These are phyloP conservation scores for Guillardia theta DNA, from an alignment of 78 protist species.

Conservation along the genomic window DNA sequence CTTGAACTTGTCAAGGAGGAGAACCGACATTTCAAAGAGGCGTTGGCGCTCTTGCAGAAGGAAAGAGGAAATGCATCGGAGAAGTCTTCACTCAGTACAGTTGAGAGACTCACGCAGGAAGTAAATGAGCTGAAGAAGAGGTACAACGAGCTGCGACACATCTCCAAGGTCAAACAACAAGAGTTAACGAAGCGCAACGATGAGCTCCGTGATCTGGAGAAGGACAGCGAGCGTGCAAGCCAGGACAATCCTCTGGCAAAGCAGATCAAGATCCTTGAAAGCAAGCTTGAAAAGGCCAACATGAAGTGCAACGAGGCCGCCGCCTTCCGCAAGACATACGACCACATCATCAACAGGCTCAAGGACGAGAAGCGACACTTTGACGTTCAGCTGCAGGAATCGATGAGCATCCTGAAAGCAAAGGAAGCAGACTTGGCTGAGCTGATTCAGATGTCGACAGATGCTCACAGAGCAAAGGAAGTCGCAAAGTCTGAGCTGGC, in stretches of 20 bases:
- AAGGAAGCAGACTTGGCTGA: constrained; percentile 48
- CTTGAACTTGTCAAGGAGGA: constrained; percentile 27
- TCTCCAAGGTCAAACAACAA: background rate
- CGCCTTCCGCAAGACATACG: constrained; percentile 71
- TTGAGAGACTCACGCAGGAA: constrained; percentile 5
- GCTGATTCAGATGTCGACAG: constrained; percentile 12
- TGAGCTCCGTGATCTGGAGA: constrained; percentile 36
- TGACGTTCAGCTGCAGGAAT: constrained; percentile 59
- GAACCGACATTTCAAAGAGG: constrained; percentile 42
- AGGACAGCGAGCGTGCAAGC: background rate
- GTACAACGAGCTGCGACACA: background rate
- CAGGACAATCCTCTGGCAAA: background rate
- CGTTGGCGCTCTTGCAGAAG: background rate
- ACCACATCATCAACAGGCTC: constrained; percentile 62
- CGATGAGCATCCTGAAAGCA: constrained; percentile 50
- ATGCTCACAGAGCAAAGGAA: constrained; percentile 38
- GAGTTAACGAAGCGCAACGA: constrained; percentile 3
- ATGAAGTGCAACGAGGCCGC: constrained; percentile 74
- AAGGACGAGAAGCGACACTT: constrained; percentile 65
- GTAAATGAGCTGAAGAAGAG: constrained; percentile 35
- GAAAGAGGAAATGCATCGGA: background rate
- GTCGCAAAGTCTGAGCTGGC: constrained; percentile 49
- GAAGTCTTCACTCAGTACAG: background rate
- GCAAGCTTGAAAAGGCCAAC: constrained; percentile 70
- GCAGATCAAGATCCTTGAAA: constrained; percentile 54